A percentile compares a stretch with the other conserved stretches of the same genome.
phyloP scores from a whole-genome alignment of 495 filamentous ascomycete species.

The Daldinia loculata region DNA sequence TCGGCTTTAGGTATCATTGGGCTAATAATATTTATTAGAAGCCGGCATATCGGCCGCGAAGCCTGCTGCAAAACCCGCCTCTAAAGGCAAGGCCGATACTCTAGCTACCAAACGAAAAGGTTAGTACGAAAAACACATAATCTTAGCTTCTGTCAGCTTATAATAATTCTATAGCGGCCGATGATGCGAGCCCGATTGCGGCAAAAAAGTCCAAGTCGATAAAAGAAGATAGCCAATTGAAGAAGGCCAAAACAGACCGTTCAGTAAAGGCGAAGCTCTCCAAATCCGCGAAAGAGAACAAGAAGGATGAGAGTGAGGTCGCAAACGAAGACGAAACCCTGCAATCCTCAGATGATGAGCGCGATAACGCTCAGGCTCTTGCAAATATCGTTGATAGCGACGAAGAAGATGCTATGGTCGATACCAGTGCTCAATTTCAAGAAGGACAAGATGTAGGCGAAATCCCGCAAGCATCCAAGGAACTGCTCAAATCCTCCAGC shows the following conservation, averaged over 20 bases:
- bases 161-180: constrained; percentile 40
- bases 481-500: constrained; percentile 62
- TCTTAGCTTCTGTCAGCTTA: background rate
- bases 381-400: constrained; percentile 83
- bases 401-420: constrained; percentile 65
- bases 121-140: constrained; percentile 32
- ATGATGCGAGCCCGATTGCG: constrained; percentile 55
- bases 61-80: constrained; percentile 60
- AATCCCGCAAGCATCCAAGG: constrained; percentile 68
- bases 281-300: constrained; percentile 36
- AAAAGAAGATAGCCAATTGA: constrained; percentile 38
- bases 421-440: constrained; percentile 57
- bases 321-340: constrained; percentile 45
- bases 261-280: constrained; percentile 41
- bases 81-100: constrained; percentile 63
- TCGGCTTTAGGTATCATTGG: background rate
- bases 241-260: constrained; percentile 45
- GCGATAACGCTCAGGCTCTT: constrained; percentile 64
- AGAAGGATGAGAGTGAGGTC: constrained; percentile 43
- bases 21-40: constrained; percentile 29
- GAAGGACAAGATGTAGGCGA: constrained; percentile 68
- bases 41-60: constrained; percentile 59
- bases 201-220: constrained; percentile 47
- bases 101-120: constrained; percentile 63
- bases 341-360: constrained; percentile 48